Evolutionary conservation across 192 early-diverging fungal genomes (phyloP).

Genomic region (Coemansia sp.): DNA sequence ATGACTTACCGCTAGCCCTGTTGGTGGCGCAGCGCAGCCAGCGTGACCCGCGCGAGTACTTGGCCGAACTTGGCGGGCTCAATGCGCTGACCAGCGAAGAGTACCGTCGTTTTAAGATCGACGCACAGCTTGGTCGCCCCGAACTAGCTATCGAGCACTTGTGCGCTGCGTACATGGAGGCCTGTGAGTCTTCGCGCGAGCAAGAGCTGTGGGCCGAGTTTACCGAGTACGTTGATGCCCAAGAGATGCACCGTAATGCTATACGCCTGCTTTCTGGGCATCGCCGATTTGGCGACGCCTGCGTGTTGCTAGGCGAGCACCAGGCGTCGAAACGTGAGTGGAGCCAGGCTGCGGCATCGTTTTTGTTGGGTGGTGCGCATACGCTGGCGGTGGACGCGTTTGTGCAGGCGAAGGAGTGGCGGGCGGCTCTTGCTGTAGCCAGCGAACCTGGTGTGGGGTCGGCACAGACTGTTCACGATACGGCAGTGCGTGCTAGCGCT

Average conservation of each 20-base stretch:
- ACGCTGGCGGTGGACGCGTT: slow-evolving; percentile 34
- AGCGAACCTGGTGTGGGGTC: slow-evolving; percentile 4
- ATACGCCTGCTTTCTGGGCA: slow-evolving; percentile 59
- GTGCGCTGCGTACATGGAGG: slow-evolving; percentile 35
- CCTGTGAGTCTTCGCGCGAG: slow-evolving; percentile 31
- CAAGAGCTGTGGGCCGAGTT: slow-evolving; percentile 48
- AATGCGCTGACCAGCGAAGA: slow-evolving; percentile 67
- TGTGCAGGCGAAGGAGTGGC: slow-evolving; percentile 42
- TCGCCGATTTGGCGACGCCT: slow-evolving; percentile 53
- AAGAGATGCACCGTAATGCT: slow-evolving; percentile 66
- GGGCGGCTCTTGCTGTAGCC: slow-evolving; percentile 35
- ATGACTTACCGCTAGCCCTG: slow-evolving; percentile 88
- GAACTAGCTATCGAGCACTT: slow-evolving; percentile 74
- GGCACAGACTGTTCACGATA: slow-evolving; percentile 27
- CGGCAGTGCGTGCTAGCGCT: slow-evolving; percentile 32
- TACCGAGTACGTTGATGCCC: slow-evolving; percentile 63
- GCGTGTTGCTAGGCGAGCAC: slow-evolving; percentile 64
- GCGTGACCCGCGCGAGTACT: slow-evolving; percentile 95
- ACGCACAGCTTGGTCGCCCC: slow-evolving; percentile 76
- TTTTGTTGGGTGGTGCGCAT: slow-evolving; percentile 26
- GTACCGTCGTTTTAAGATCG: slow-evolving; percentile 86
- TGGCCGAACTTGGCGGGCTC: slow-evolving; percentile 84
- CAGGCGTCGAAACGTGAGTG: slow-evolving; percentile 59
- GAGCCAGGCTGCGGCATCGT: slow-evolving; percentile 40
- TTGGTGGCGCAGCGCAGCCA: slow-evolving; percentile 98